Base-by-base conservation (phyloP, 257 asterid species). In the Przewalskia tangutica region DNA sequence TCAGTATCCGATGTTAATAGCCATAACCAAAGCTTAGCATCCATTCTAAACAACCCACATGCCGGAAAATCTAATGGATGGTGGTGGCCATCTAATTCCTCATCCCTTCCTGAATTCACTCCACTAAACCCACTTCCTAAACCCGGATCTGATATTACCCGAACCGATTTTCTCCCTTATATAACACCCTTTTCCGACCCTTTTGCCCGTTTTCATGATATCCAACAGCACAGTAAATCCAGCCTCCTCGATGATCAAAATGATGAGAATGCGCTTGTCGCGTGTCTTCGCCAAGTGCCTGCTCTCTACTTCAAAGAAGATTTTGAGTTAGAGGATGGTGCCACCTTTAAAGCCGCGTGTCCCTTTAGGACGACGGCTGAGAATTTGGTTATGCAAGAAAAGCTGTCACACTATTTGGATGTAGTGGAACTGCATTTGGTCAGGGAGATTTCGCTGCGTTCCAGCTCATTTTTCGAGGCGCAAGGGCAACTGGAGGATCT, bases 381-480 rank as follows among this genome's bases (percentile, higher is more conserved):
- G 91, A 95, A 95, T 81, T 79, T 89, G 38, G 93, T 91, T 14
- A 84, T 96, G 91, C 99, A 96, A 89, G 99, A 96, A 91, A 90
- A 89, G 85, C 86, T 96, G 82, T 94, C 98, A 10, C 98, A 93
- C 91, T 96, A 96, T 85, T 93, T 96, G 89, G 99, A 96, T 90
- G 97, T 94, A 81, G 99, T 96, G 85, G 99, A 96, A 87, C 66
- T 96, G 88, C 97, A 96, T 87, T 93, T 96, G 89, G 98, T 94
- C 65, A 92, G 84, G 93, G 99, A 96, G 92, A 96, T 96, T 62
- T 96, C 99, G 4, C 67, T 94, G 90, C 86, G 99, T 82, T 94
- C 99, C 23, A 90, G 90, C 85, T 93, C 98, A 0, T 96, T 96
- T 83, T 96, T 90, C 77, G 99, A 96, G 91, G 99, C 99, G 9